Evolutionary conservation across 1,139 yeast genomes (phyloP).

Genomic region (Wickerhamomyces sp.): DNA sequence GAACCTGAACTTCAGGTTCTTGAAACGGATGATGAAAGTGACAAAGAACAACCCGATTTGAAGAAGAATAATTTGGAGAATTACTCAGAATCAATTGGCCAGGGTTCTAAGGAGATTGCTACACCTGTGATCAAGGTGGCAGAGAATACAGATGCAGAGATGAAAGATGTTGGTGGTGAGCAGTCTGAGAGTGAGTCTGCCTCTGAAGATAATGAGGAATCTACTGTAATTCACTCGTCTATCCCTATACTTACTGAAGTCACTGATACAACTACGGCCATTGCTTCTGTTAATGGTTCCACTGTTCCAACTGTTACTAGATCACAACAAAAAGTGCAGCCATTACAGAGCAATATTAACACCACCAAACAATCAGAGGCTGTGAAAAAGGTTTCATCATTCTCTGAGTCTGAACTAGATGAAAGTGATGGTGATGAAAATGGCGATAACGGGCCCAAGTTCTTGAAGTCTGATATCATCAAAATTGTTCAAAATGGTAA

Average conservation of each 20-base stretch:
- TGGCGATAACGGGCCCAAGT: constrained; percentile 9
- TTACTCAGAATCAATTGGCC: too few species aligned
- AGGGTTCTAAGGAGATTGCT: too few species aligned
- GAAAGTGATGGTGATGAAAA: constrained; percentile 6
- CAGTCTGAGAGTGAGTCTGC: not conserved
- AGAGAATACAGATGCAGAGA: not conserved
- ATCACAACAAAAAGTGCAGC: not conserved
- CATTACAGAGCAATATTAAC: not conserved
- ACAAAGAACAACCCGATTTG: not conserved
- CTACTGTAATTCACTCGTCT: too few species aligned
- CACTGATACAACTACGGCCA: not conserved
- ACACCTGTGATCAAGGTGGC: too few species aligned
- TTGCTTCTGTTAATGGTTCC: not conserved
- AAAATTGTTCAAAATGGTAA: constrained; percentile 24
- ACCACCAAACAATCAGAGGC: not conserved
- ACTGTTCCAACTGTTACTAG: too few species aligned
- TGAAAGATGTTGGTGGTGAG: not conserved
- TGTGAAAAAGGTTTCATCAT: not conserved
- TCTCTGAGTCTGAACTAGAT: constrained; percentile 12
- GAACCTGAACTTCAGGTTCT: constrained; percentile 1
- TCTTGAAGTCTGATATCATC: constrained; percentile 18
- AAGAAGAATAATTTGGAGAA: not conserved
- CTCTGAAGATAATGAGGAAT: not conserved
- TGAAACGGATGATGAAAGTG: not conserved
- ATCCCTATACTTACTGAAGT: too few species aligned